Conservation (phyloP, 345 rosid species). For the Mallotus nudiflorus region DNA sequence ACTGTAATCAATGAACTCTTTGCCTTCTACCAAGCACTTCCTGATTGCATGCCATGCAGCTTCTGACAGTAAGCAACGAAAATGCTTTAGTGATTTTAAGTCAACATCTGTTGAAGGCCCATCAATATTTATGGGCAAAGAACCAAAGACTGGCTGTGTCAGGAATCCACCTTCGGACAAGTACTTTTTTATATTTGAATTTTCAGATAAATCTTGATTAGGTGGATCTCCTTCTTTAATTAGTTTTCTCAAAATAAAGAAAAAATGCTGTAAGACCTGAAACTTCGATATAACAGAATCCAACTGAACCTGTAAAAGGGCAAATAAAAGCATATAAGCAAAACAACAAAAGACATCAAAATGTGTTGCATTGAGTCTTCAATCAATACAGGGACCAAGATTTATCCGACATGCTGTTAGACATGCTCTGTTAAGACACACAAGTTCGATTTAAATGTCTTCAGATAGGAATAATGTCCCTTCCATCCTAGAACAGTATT, state of each 20-base stretch:
- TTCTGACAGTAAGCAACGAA: constrained; percentile 54
- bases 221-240: constrained; percentile 57
- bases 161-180: constrained; percentile 86
- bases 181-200: constrained; percentile 31
- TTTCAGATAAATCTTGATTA: constrained; percentile 36
- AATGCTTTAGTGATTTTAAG: constrained; percentile 43
- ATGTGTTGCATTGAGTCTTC: not conserved
- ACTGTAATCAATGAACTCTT: constrained; percentile 64
- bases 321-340: constrained; percentile 19
- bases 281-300: constrained; percentile 63
- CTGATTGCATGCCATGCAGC: constrained; percentile 62
- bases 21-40: constrained; percentile 83
- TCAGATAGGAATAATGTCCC: not conserved
- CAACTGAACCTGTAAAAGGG: constrained; percentile 56
- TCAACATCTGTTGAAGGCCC: constrained; percentile 35
- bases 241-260: constrained; percentile 75
- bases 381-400: not conserved
- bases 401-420: constrained; percentile 1
- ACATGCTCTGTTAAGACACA: not conserved
- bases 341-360: not conserved
- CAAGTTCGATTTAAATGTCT: not conserved
- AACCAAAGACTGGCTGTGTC: constrained; percentile 55
- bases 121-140: constrained; percentile 35
- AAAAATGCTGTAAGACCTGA: constrained; percentile 76
- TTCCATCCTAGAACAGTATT: constrained; percentile 5